Evolutionary conservation across 331 rosid species (phyloP), one percentile per base, ranked within the genome.

Genomic region (Cydonia oblonga): DNA sequence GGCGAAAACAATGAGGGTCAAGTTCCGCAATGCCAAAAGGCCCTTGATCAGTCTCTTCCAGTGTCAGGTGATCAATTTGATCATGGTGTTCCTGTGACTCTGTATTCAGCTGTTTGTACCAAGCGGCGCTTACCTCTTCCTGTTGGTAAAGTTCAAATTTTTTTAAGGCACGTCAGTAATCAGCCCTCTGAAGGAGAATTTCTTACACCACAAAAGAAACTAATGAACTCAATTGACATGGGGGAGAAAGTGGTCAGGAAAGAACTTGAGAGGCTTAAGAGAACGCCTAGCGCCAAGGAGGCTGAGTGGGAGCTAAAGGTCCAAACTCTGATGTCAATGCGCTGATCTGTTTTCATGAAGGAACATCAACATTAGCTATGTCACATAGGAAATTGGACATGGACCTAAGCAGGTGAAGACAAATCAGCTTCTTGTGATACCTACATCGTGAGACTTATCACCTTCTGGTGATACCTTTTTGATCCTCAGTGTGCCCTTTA

Each of bases 301-400:
- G 97, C 90, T 0, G 98, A 89, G 78, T 84, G 96, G 53, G 88
- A 93, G 35, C 88, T 76, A 62, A 72, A 84, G 12, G 86, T 91
- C 3, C 81, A 84, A 0, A 91, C 92, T 1, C 76, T 93, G 78
- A 89, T 87, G 97, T 85, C 98, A 2, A 86, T 93, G 96, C 89
- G 97, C 63, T 93, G 87, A 86, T 60, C 12, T 22, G 16, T 57
- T 57, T 23, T 20, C 0, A 22, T 18, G 58, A 15, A 44, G 52
- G 12, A 57, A 26, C 42, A n/a, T 6, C 26, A 68, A n/a, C 52
- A 25, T 13, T 32, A 13, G 73, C 58, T 66, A 23, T 44, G 53
- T 60, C 24, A 6, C 20, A 65, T 62, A 60, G 68, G 9, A 64
- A 56, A 4, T 78, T 20, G 82, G 67, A 56, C 52, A 66, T 28